Base-by-base conservation (phyloP, 805 yeast genomes). In the Yarrowia hollandica region DNA sequence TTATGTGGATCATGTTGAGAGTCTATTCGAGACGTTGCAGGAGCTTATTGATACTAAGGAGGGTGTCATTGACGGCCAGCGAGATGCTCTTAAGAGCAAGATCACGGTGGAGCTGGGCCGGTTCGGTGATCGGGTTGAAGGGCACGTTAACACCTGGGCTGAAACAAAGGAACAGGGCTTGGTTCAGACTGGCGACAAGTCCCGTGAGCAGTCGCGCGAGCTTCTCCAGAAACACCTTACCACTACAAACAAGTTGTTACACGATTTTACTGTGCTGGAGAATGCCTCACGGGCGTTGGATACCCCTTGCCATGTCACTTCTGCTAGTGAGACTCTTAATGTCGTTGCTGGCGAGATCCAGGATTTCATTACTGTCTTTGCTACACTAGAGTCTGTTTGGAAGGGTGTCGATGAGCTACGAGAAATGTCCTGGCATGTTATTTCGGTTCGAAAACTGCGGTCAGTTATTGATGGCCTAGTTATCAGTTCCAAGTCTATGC, bases 341-440 rank as follows among this genome's bases (percentile, higher is more conserved):
- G 30, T 22, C 5, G 55, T 48, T 48, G 25, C 39, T 0, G 78
- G 75, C 3, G 94, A 88, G 62, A 70, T 87, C 1, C 60, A 64
- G 0, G 87, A 85, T 46, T 75, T 85, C 33, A 79, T 75, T 60
- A 66, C 77, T 0, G 89, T 86, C 1, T 88, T 95, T 95, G 65
- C 75, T 0, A 74, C 85, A 0, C 74, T 89, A 31, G 79, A 81
- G 42, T 68, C 76, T 0, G 69, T 86, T 1, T 79, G 82, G 77
- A 71, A 70, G 5, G 69, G 76, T 0, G 66, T 86, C 2, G 75
- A 76, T 18, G 74, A 71, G 4, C 62, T 84, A 16, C 75, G 77
- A 38, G 60, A 60, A 1, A 65, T 69, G 1, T 68, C 68, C 2
- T 89, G 95, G 95, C 28, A 61, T 0, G 71, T 74, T 0, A 66